These are phyloP conservation scores for Corynespora cassiicola DNA, from an alignment of 2,329 filamentous ascomycete genomes.

Conservation along the genomic window DNA sequence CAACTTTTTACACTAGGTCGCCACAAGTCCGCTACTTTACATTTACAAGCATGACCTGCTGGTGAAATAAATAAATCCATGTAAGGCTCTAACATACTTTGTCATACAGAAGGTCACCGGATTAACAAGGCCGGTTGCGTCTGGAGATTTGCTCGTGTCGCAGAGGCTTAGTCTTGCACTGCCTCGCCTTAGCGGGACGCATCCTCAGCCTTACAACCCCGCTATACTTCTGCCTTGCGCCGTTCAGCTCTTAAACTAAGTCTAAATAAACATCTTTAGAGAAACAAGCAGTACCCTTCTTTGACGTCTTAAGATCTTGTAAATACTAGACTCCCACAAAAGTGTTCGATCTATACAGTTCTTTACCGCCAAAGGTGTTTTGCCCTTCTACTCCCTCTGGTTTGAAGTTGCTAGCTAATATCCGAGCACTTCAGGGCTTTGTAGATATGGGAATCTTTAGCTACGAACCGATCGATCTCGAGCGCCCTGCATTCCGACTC, in stretches of 20 bases:
- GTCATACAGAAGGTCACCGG: too few relatives aligned
- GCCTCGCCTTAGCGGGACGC: neutral
- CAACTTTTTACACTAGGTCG: too few relatives aligned
- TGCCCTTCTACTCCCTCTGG: too few relatives aligned
- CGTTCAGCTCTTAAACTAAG: neutral
- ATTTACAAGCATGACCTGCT: too few relatives aligned
- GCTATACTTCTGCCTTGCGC: conserved; percentile 1
- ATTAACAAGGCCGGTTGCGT: too few relatives aligned
- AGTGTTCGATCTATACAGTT: neutral
- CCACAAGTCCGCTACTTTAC: too few relatives aligned
- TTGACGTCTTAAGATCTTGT: neutral
- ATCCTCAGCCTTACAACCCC: neutral
- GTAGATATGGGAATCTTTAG: conserved; percentile 10
- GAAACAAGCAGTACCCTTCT: neutral
- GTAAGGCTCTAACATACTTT: too few relatives aligned
- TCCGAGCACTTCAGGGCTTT: too few relatives aligned
- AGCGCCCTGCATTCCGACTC: conserved; percentile 16
- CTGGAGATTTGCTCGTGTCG: too few relatives aligned
- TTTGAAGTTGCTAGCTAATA: neutral
- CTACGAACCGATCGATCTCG: conserved; percentile 18
- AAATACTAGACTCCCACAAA: neutral
- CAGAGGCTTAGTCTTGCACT: too few relatives aligned
- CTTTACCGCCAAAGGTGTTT: too few relatives aligned
- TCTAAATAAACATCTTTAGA: conserved; percentile 1
- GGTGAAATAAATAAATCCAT: too few relatives aligned